Conservation (phyloP, 345 rosid species). For the Ceriops zippeliana region DNA sequence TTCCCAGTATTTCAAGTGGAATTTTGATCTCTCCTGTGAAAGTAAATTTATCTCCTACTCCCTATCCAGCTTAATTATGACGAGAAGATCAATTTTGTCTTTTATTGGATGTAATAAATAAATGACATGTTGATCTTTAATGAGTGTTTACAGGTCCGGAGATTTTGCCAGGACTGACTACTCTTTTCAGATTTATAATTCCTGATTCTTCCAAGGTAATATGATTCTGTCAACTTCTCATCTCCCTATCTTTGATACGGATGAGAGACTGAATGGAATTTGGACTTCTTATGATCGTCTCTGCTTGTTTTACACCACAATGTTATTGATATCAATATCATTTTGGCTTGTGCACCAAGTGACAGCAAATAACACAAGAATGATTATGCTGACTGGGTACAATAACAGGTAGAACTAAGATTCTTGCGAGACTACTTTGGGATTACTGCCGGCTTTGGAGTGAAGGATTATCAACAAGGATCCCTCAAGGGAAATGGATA, state of each 20-base stretch:
- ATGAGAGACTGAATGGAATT: too few relatives aligned
- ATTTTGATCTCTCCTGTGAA: constrained; percentile 41
- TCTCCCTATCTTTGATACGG: neutral
- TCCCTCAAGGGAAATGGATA: constrained; percentile 22
- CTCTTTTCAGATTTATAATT: constrained; percentile 33
- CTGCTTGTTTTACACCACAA: too few relatives aligned
- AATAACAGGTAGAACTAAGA: constrained; percentile 41
- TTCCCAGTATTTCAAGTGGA: constrained; percentile 30
- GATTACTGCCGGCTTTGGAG: constrained; percentile 36
- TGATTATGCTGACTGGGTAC: constrained; percentile 6
- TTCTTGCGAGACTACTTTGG: constrained; percentile 40
- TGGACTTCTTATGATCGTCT: too few relatives aligned
- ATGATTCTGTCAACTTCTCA: neutral
- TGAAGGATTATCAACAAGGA: constrained; percentile 24
- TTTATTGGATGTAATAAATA: neutral
- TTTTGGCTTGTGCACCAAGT: neutral
- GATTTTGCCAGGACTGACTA: constrained; percentile 44
- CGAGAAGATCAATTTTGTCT: too few relatives aligned
- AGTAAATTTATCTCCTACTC: constrained; percentile 30
- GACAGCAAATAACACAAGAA: neutral
- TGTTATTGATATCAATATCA: too few relatives aligned
- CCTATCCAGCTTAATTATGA: neutral
- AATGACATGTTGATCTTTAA: neutral
- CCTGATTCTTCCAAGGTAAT: constrained; percentile 49
- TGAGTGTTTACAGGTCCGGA: constrained; percentile 36